Base-by-base conservation (phyloP, 176 grass and related monocot genomes). In the Calamus simplicifolius region DNA sequence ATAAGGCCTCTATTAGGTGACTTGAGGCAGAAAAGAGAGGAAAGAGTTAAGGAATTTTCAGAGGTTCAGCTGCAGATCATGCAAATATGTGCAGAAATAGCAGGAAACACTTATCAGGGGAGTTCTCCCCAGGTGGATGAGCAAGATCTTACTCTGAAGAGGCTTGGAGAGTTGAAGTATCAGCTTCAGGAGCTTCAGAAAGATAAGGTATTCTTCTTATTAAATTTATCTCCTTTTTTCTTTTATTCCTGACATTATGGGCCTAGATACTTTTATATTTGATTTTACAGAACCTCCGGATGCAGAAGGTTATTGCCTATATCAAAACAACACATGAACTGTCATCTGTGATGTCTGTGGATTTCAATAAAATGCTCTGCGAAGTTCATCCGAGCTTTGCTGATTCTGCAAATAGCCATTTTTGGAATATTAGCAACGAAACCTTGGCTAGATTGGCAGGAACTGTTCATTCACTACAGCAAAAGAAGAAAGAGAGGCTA, bases 361-460 rank as follows among this genome's bases (percentile, higher is more conserved):
- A 88, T 62, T 66, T 91, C 67, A 85, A 79, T 21, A 80, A 80
- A 64, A 63, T 51, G 35, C 57, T 91, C 6, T 78, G 59, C 21
- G 84, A 91, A 73, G 77, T 97, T 49, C 87, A 97, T 78, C 84
- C 83, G 12, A 82, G 55, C 52, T 97, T 91, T 67, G 49, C 38
- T 75, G 83, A 88, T 57, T 61, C 50, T 51, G 62, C 66, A 58
- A 78, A 55, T 21, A 54, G 43, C 23, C 73, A 77, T 73, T 56
- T 66, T 25, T 73, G 75, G 51, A 97, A 78, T 48, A 78, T 91
- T 48, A 88, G 84, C 59, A 79, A 97, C 57, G 63, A 69, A 25
- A 88, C 81, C 27, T 57, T 91, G 18, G 71, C 77, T 49, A 81
- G 73, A 55, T 78, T 97, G 18, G 76, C 52, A 19, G 69, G 58